phyloP scores from a whole-genome alignment of 345 rosid genomes.

The Erucastrum elatum region DNA sequence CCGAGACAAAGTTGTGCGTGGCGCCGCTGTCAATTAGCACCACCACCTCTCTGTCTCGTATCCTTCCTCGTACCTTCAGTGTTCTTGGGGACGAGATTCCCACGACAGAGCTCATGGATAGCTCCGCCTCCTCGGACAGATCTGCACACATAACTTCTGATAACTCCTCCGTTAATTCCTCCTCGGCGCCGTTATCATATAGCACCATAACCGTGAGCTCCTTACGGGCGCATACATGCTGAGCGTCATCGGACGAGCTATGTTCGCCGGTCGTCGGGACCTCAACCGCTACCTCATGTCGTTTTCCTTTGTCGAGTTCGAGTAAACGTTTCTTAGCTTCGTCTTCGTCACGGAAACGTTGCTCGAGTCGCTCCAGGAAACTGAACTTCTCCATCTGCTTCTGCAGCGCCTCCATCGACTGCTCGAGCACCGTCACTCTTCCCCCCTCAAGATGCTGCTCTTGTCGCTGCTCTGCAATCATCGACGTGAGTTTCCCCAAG shows the following conservation, averaged over 20 bases:
- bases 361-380: too few species aligned
- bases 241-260: neutral
- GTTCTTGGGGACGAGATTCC: neutral
- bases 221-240: neutral
- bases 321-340: too few species aligned
- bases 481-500: too few species aligned
- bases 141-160: neutral
- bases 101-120: neutral
- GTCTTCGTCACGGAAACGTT: too few species aligned
- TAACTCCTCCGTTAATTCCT: neutral
- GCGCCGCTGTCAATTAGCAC: neutral
- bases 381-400: too few species aligned
- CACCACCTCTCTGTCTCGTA: neutral
- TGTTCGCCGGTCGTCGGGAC: too few species aligned
- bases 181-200: neutral
- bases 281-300: too few species aligned
- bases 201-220: neutral
- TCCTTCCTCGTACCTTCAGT: neutral
- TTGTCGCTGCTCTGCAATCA: too few species aligned
- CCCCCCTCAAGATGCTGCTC: too few species aligned
- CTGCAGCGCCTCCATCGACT: too few species aligned
- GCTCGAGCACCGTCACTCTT: too few species aligned
- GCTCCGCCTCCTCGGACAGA: neutral
- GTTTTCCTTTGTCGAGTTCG: too few species aligned
- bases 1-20: neutral